Evolutionary conservation across 2,329 filamentous ascomycete species (phyloP).

Genomic region (Macroventuria anomochaeta): DNA sequence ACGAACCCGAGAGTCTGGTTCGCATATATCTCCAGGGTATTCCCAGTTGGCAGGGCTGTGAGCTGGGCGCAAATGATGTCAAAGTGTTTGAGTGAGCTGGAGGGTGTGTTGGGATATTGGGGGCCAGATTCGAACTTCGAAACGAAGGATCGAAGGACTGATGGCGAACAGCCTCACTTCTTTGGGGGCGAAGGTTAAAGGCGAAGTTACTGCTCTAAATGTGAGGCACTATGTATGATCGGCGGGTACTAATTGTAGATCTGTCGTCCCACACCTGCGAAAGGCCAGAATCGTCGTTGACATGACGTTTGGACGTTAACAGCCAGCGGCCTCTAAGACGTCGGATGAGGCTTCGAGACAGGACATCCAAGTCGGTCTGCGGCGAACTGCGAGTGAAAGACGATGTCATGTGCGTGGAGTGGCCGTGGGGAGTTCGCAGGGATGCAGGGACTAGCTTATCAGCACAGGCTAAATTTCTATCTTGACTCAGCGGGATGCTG

Average conservation of each 20-base stretch:
- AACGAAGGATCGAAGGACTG: conserved; percentile 13
- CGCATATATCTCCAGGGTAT: background rate
- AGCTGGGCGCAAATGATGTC: conserved; percentile 9
- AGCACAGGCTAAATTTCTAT: conserved; percentile 12
- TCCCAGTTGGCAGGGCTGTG: conserved; percentile 8
- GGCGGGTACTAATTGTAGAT: conserved; percentile 27
- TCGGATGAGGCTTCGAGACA: background rate
- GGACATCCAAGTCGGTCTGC: background rate
- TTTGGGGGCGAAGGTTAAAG: conserved; percentile 14
- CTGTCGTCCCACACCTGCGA: conserved; percentile 17
- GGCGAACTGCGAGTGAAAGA: conserved; percentile 1
- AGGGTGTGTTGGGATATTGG: conserved; percentile 6
- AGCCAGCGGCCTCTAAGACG: conserved; percentile 4
- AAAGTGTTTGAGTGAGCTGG: conserved; percentile 14
- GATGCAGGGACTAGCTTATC: conserved; percentile 24
- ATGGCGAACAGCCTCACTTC: conserved; percentile 25
- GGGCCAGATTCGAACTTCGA: background rate
- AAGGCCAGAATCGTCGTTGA: conserved; percentile 22
- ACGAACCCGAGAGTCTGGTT: conserved; percentile 12
- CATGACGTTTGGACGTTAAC: conserved; percentile 26
- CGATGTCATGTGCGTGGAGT: conserved; percentile 11
- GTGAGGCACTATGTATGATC: conserved; percentile 17
- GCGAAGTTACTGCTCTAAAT: background rate
- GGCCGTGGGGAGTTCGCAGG: conserved; percentile 24
- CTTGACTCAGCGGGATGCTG: conserved; percentile 7